These are phyloP conservation scores for Blastomyces percursus DNA, from an alignment of 2,329 filamentous ascomycete genomes.

Conservation along the genomic window DNA sequence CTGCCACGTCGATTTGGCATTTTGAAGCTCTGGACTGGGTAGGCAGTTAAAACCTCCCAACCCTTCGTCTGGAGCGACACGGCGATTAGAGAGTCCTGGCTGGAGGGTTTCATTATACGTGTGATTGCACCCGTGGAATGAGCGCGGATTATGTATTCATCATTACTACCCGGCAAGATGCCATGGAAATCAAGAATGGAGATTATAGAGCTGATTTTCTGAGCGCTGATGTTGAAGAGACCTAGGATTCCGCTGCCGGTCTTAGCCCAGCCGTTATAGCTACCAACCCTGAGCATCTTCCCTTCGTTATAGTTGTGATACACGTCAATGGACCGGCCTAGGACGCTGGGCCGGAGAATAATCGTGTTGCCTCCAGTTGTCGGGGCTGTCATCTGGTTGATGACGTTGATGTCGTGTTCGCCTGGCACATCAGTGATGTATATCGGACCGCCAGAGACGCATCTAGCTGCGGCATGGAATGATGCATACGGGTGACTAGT, in stretches of 20 bases:
- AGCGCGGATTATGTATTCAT: constrained; percentile 59
- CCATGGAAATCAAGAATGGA: constrained; percentile 64
- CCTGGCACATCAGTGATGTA: constrained; percentile 90
- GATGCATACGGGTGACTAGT: constrained; percentile 58
- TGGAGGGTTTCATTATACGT: constrained; percentile 26
- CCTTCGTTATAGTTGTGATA: constrained; percentile 69
- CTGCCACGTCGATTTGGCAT: constrained; percentile 27
- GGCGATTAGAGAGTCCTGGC: constrained; percentile 42
- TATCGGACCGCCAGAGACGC: constrained; percentile 80
- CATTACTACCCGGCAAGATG: constrained; percentile 38
- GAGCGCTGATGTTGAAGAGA: constrained; percentile 67
- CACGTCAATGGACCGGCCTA: constrained; percentile 60
- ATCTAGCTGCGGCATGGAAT: constrained; percentile 84
- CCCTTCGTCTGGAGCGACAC: constrained; percentile 53
- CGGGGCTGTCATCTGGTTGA: constrained; percentile 68
- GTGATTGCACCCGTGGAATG: constrained; percentile 56
- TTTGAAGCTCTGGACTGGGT: constrained; percentile 50
- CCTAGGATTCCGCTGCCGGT: constrained; percentile 69
- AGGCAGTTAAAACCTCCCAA: constrained; percentile 73
- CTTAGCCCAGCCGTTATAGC: constrained; percentile 58
- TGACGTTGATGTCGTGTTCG: constrained; percentile 62
- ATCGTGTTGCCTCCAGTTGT: constrained; percentile 64
- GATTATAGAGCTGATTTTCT: constrained; percentile 56
- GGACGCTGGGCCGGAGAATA: constrained; percentile 64
- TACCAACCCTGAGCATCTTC: constrained; percentile 62